Percentiles rank a stretch among this genome's conserved stretches.
Evolutionary conservation across 2,329 filamentous ascomycete genomes (phyloP).

Genomic region (Cadophora luteo-olivacea): DNA sequence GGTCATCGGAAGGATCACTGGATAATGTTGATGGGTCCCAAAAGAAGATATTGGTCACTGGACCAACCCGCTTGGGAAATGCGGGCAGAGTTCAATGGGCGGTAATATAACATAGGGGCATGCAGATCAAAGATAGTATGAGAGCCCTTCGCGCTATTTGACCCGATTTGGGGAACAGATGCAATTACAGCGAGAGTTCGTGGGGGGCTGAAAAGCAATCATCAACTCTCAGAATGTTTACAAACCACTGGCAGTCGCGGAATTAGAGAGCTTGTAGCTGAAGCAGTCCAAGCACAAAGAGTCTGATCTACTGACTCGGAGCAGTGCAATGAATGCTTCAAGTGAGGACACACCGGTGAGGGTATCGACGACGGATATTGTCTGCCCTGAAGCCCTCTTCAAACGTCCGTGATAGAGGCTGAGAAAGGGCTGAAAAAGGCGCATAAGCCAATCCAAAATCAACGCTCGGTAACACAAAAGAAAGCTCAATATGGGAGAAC

Average conservation of each 20-base stretch:
- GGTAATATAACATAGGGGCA: not conserved
- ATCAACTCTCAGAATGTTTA: not conserved
- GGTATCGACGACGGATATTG: not conserved
- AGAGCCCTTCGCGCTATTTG: not conserved
- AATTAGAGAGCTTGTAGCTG: not conserved
- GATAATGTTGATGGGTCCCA: not conserved
- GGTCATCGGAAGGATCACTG: not conserved
- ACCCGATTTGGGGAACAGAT: not conserved
- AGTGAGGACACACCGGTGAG: not conserved
- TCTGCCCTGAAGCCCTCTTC: not conserved
- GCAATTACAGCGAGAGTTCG: too few species aligned
- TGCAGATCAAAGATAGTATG: not conserved
- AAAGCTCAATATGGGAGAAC: not conserved
- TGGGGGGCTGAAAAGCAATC: not conserved
- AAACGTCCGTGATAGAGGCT: not conserved
- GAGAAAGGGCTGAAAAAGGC: not conserved
- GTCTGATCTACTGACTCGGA: not conserved
- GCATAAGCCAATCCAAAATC: not conserved
- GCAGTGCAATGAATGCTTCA: not conserved
- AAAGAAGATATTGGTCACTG: constrained; percentile 8
- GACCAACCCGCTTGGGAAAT: not conserved
- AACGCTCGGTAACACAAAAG: not conserved
- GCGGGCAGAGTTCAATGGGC: not conserved
- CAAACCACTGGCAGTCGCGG: too few species aligned
- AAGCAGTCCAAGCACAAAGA: not conserved